Evolutionary conservation across 225 moss, liverwort and hornwort species (phyloP).

Genomic region (Straminergon stramineum): DNA sequence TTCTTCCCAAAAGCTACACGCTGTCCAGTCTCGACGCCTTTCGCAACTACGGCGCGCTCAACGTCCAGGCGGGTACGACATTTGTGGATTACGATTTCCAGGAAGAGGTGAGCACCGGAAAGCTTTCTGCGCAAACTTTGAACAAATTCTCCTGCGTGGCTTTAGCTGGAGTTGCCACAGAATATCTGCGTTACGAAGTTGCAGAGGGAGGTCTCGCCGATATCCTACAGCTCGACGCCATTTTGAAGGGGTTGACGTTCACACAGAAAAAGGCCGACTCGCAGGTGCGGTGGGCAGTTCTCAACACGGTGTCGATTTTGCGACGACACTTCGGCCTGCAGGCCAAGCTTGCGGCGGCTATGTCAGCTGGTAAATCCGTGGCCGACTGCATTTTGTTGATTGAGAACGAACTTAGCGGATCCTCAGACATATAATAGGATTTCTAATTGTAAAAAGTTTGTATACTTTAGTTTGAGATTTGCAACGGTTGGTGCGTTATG

Average conservation of each 20-base stretch:
- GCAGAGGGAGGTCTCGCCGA: slow-evolving; percentile 92
- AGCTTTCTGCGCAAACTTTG: slow-evolving; percentile 52
- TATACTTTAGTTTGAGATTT: not conserved
- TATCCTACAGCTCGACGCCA: slow-evolving; percentile 75
- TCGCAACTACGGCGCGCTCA: slow-evolving; percentile 53
- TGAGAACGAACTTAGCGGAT: slow-evolving; percentile 58
- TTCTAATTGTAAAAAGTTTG: not conserved
- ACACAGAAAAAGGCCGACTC: slow-evolving; percentile 92
- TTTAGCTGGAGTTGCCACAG: slow-evolving; percentile 85
- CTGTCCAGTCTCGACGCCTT: slow-evolving; percentile 84
- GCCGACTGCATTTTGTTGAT: slow-evolving; percentile 73
- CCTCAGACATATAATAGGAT: slow-evolving; percentile 44
- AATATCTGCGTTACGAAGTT: slow-evolving; percentile 72
- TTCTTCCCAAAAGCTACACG: slow-evolving; percentile 91
- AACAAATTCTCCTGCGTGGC: slow-evolving; percentile 92
- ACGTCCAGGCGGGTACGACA: slow-evolving; percentile 93
- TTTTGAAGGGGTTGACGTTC: slow-evolving; percentile 71
- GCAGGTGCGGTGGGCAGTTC: slow-evolving; percentile 96
- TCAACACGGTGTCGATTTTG: slow-evolving; percentile 81
- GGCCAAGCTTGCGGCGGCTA: slow-evolving; percentile 61
- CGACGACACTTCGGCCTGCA: slow-evolving; percentile 64
- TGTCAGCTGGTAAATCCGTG: slow-evolving; percentile 68
- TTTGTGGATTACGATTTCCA: slow-evolving; percentile 94
- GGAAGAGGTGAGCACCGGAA: slow-evolving; percentile 64
- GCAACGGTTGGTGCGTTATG: not conserved